Evolutionary conservation across 2,329 filamentous ascomycete species (phyloP).

Genomic region (Fusarium abutilonis): DNA sequence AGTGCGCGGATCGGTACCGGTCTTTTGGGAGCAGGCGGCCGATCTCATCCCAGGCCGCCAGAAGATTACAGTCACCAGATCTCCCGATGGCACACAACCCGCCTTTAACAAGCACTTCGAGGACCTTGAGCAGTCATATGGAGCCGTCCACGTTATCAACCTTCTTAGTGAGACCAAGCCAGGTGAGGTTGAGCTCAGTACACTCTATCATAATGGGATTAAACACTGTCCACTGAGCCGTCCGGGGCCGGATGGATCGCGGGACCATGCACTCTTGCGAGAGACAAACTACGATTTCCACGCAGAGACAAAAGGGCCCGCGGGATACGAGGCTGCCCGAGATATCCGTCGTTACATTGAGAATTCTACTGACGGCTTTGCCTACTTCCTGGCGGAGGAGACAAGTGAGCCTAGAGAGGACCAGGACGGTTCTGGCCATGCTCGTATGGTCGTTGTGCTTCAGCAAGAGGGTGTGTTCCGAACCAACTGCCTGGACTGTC

Average conservation of each 20-base stretch:
- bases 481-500: constrained; percentile 94
- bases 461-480: constrained; percentile 96
- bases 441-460: constrained; percentile 73
- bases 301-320: constrained; percentile 86
- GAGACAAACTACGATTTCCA: constrained; percentile 96
- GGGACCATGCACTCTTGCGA: constrained; percentile 77
- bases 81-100: constrained; percentile 88
- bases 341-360: constrained; percentile 83
- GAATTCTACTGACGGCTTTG: constrained; percentile 83
- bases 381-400: constrained; percentile 88
- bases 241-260: constrained; percentile 62
- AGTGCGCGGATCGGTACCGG: constrained; percentile 88
- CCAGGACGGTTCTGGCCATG: constrained; percentile 50
- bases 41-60: constrained; percentile 91
- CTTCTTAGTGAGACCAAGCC: constrained; percentile 90
- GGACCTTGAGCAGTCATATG: constrained; percentile 84
- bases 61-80: constrained; percentile 91
- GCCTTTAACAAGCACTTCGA: constrained; percentile 97
- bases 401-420: constrained; percentile 63
- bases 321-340: constrained; percentile 90
- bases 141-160: constrained; percentile 91
- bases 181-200: constrained; percentile 84
- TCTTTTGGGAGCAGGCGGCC: constrained; percentile 96
- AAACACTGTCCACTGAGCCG: constrained; percentile 76
- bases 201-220: constrained; percentile 82